Percentiles rank a stretch among this genome's conserved stretches.
phyloP scores from a whole-genome alignment of 129 eudicot species.

The Mikania micrantha region DNA sequence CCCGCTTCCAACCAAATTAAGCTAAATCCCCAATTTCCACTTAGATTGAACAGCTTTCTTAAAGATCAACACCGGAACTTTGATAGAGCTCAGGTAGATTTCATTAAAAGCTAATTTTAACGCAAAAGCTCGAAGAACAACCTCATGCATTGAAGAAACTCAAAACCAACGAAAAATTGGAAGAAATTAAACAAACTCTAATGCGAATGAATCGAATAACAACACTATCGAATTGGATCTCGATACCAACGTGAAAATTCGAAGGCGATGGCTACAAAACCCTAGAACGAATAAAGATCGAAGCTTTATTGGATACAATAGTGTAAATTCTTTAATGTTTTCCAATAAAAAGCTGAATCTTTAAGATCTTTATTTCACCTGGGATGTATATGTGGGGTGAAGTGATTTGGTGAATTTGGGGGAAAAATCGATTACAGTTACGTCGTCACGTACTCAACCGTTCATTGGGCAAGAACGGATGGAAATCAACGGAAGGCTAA shows the following conservation, averaged over 20 bases:
- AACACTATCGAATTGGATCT: conserved; percentile 18
- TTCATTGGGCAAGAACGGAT: conserved; percentile 22
- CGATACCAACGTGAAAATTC: not conserved
- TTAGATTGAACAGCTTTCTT: conserved; percentile 15
- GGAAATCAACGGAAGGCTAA: conserved; percentile 4
- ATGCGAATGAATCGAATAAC: conserved; percentile 12
- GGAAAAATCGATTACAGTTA: conserved; percentile 5
- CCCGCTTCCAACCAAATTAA: conserved; percentile 10
- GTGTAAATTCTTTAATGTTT: conserved; percentile 9
- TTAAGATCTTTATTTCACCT: not conserved
- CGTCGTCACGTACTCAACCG: conserved; percentile 24
- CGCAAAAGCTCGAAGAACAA: not conserved
- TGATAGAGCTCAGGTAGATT: not conserved
- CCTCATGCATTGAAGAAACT: not conserved
- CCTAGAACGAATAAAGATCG: conserved; percentile 18
- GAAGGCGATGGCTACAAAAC: conserved; percentile 15
- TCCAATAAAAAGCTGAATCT: conserved; percentile 14
- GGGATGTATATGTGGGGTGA: conserved; percentile 13
- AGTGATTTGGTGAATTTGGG: conserved; percentile 33
- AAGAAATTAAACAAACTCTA: not conserved
- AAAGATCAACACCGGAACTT: conserved; percentile 3
- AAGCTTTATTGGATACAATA: conserved; percentile 4
- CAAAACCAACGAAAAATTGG: not conserved
- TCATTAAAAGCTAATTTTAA: not conserved
- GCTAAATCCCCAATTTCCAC: conserved; percentile 4